Conservation (phyloP, 345 rosid genomes). For the Xanthoceras sorbifolium region DNA sequence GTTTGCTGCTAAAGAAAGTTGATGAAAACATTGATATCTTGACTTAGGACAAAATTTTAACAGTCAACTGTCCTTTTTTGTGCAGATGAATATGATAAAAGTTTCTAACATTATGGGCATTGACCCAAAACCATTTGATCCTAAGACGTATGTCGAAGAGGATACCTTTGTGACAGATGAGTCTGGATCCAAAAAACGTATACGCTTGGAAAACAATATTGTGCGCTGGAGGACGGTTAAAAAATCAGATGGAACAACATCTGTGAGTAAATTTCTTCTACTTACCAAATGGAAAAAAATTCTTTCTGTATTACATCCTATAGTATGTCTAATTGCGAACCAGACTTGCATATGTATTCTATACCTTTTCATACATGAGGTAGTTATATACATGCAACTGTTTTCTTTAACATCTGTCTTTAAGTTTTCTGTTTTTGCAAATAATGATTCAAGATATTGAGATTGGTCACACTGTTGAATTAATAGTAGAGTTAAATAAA, state of each 20-base stretch:
- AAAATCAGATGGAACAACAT: slow-evolving; percentile 61
- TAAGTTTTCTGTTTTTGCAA: not conserved
- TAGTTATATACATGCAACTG: not conserved
- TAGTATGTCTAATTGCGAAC: not conserved
- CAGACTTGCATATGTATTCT: not conserved
- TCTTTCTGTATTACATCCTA: slow-evolving; percentile 14
- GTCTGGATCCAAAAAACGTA: slow-evolving; percentile 71
- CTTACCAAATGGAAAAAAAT: slow-evolving; percentile 53
- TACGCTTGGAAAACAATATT: slow-evolving; percentile 89
- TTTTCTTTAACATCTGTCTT: not conserved
- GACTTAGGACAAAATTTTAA: slow-evolving; percentile 1
- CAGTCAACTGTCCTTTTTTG: slow-evolving; percentile 13
- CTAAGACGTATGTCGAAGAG: slow-evolving; percentile 92
- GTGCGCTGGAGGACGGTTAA: slow-evolving; percentile 84
- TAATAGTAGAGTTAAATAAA: not conserved
- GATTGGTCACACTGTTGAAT: not conserved
- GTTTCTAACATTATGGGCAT: slow-evolving; percentile 99
- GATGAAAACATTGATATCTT: not conserved
- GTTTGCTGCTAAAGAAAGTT: not conserved
- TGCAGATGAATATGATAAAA: slow-evolving; percentile 90
- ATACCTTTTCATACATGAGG: not conserved
- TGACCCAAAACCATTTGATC: slow-evolving; percentile 88
- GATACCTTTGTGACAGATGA: slow-evolving; percentile 85
- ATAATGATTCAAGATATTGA: not conserved
- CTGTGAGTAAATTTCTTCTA: slow-evolving; percentile 60